Percentiles rank a stretch among this genome's conserved stretches.
phyloP scores from a whole-genome alignment of 164 flowering plant genomes.

The Magnolia officinalis region DNA sequence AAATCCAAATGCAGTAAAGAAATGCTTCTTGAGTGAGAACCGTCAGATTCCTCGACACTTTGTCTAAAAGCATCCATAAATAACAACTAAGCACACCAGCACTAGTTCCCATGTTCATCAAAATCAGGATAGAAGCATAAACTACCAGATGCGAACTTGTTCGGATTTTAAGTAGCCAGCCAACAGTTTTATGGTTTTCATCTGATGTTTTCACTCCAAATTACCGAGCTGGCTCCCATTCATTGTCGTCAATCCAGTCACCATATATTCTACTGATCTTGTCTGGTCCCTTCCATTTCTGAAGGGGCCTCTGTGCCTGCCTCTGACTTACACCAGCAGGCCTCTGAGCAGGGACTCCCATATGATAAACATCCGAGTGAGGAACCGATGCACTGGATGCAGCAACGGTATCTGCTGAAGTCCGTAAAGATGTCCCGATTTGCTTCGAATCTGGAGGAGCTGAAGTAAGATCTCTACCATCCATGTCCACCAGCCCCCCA shows the following conservation, averaged over 20 bases:
- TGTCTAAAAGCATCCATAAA: neutral
- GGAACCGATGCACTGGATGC: slow-evolving; percentile 38
- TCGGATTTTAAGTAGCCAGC: neutral
- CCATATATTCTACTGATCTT: slow-evolving; percentile 97
- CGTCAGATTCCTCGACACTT: neutral
- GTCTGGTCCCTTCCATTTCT: slow-evolving; percentile 98
- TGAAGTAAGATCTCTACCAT: slow-evolving; percentile 53
- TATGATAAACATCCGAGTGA: slow-evolving; percentile 61
- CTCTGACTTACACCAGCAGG: slow-evolving; percentile 47
- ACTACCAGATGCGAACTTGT: neutral
- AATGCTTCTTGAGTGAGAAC: neutral
- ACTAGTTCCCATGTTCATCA: neutral
- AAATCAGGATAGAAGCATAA: neutral
- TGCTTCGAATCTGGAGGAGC: slow-evolving; percentile 53
- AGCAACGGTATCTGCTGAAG: slow-evolving; percentile 35
- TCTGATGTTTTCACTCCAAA: neutral
- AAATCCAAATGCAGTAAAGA: neutral
- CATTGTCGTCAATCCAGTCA: slow-evolving; percentile 95
- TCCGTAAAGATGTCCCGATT: slow-evolving; percentile 38
- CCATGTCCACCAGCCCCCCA: slow-evolving; percentile 73
- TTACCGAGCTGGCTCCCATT: slow-evolving; percentile 34
- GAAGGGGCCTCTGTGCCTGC: slow-evolving; percentile 54
- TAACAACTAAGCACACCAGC: neutral
- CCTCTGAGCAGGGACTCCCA: slow-evolving; percentile 74
- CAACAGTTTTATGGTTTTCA: neutral